Conservation (phyloP, 257 asterid genomes). For the Avicennia marina region DNA sequence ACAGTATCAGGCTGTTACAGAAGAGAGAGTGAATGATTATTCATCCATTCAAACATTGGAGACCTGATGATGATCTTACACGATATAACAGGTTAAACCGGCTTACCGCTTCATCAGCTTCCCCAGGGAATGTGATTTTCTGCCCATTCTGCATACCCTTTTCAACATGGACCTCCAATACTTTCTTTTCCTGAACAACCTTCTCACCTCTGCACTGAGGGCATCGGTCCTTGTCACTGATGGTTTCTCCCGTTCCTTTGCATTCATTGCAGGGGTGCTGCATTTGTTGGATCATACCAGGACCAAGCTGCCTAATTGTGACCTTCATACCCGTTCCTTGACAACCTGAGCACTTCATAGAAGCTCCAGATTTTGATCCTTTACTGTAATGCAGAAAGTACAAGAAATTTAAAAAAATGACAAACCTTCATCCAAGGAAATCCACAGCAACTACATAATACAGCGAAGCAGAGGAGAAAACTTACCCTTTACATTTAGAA, state of each 20-base stretch:
- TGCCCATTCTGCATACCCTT: constrained; percentile 56
- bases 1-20: constrained; percentile 46
- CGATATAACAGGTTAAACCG: too few relatives aligned
- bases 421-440: background rate
- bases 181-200: constrained; percentile 53
- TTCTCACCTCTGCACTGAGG: constrained; percentile 52
- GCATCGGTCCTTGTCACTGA: constrained; percentile 45
- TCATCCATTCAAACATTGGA: background rate
- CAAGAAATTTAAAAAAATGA: background rate
- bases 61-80: too few relatives aligned
- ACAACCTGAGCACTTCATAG: constrained; percentile 40
- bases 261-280: constrained; percentile 52
- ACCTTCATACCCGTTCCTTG: constrained; percentile 59
- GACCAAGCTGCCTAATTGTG: constrained; percentile 47
- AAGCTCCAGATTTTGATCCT: constrained; percentile 54
- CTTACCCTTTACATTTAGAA: constrained; percentile 43
- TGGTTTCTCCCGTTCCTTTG: constrained; percentile 53
- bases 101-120: constrained; percentile 55
- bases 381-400: constrained; percentile 21
- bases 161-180: constrained; percentile 51
- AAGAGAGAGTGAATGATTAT: background rate
- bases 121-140: constrained; percentile 49
- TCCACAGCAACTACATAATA: background rate
- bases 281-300: constrained; percentile 59
- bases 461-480: background rate